These are phyloP conservation scores for Mycena rebaudengoi DNA, from an alignment of 768 basidiomycete genomes.

Conservation along the genomic window DNA sequence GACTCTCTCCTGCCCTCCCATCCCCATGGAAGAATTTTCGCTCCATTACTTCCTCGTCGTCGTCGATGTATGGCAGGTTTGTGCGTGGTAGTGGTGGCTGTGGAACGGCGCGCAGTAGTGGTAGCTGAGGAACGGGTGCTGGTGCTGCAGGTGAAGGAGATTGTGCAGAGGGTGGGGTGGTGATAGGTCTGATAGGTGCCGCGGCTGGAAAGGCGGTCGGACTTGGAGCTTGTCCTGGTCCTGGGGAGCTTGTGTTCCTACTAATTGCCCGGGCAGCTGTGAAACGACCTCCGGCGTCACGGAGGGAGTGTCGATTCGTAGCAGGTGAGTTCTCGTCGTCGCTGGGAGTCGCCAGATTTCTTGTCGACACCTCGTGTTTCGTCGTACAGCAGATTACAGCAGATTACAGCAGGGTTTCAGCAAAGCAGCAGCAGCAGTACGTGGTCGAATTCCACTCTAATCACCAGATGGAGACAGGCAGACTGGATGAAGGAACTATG, in stretches of 20 bases:
- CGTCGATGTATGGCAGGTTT: not conserved
- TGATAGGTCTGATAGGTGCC: not conserved
- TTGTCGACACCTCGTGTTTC: constrained; percentile 2
- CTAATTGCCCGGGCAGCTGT: too few relatives aligned
- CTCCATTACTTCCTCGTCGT: not conserved
- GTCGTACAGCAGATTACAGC: too few relatives aligned
- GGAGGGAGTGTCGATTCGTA: too few relatives aligned
- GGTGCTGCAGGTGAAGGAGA: too few relatives aligned
- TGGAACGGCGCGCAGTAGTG: too few relatives aligned
- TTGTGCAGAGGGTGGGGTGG: too few relatives aligned
- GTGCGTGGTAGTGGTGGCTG: too few relatives aligned
- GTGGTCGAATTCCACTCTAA: not conserved
- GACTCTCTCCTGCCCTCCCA: constrained; percentile 1
- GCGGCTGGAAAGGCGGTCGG: not conserved
- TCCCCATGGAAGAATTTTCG: constrained; percentile 8
- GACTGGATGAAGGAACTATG: too few relatives aligned
- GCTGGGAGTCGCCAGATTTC: not conserved
- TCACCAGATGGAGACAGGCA: constrained; percentile 1
- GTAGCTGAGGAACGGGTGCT: not conserved
- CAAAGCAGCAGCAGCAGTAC: not conserved
- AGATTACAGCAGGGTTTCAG: not conserved
- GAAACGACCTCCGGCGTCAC: too few relatives aligned
- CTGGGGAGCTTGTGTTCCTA: too few relatives aligned
- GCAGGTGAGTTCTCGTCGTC: not conserved
- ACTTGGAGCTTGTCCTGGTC: not conserved